Evolutionary conservation across 176 grass and related monocot species (phyloP), one percentile per base, ranked within the genome.

Genomic region (Typha latifolia): DNA sequence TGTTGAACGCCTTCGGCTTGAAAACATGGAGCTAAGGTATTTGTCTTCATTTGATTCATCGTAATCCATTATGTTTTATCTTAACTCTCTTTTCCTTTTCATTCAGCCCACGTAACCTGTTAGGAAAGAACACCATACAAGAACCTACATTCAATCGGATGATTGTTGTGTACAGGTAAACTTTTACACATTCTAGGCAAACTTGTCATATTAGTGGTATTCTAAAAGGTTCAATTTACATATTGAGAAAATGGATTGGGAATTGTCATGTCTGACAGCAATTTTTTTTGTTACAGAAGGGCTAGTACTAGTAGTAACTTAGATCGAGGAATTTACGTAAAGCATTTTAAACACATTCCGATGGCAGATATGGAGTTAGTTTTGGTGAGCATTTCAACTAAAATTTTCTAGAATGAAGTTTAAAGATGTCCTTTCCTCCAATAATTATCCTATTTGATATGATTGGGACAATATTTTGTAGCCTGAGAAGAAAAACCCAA

Each of bases 301-400:
- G 90, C 80, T 79, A 79, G 83, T 59, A 61, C 70, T 2, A 86
- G 90, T 66, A 74, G 72, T 27, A 75, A 87, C 66, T 57, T 74
- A 50, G 85, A 93, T 32, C 81, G 85, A 78, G 83, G 83, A 71
- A 90, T 99, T 69, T 90, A 87, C 81, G 81, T 99, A 73, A 99
- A 99, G 66, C 94, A 99, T 72, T 93, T 93, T 78, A 99, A 90
- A 84, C 92, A 90, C 79, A 99, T 99, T 49, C 94, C 86, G n/a
- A 99, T 99, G 89, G 94, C 94, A 75, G 94, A 99, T 77, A 99
- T 93, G 94, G 94, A 93, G 78, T 78, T 99, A 73, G 89, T 99
- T 78, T 76, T 99, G 83, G 89, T 99, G 56, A 86, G 89, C 59
- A 47, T 62, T 66, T 19, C 57, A 49, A 63, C 34, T 23, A 23